Percentiles rank a stretch among this genome's conserved stretches.
phyloP scores from a whole-genome alignment of 1,284 basidiomycete genomes.

The Ustilago trichophora region DNA sequence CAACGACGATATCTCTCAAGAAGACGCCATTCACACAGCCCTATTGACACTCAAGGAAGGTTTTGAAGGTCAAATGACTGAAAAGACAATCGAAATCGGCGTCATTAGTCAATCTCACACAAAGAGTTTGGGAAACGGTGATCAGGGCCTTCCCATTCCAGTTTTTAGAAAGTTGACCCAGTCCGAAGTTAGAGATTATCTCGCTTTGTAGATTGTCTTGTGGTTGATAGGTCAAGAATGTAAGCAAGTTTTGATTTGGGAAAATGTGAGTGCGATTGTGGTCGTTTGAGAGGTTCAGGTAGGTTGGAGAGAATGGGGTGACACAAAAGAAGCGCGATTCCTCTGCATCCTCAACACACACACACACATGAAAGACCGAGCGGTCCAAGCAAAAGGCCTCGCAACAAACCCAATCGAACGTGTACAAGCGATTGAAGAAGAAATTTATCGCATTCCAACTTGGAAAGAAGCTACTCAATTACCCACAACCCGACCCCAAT shows the following conservation, averaged over 20 bases:
- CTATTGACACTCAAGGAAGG: slow-evolving; percentile 97
- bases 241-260: no score
- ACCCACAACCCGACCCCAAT: slow-evolving; percentile 24
- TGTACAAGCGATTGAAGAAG: no score
- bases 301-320: not conserved
- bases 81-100: slow-evolving; percentile 99
- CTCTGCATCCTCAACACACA: no score
- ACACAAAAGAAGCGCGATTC: no score
- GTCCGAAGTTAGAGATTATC: slow-evolving; percentile 60
- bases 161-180: slow-evolving; percentile 61
- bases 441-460: no score
- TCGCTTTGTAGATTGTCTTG: slow-evolving; percentile 43
- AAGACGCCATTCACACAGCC: slow-evolving; percentile 99
- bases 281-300: no score
- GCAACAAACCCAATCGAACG: no score
- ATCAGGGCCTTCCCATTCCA: slow-evolving; percentile 40
- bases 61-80: slow-evolving; percentile 99
- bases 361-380: no score
- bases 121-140: slow-evolving; percentile 35
- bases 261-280: not conserved
- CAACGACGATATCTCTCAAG: slow-evolving; percentile 97
- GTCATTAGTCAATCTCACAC: slow-evolving; percentile 73
- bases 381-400: no score
- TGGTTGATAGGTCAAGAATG: no score
- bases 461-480: no score